Percentiles rank a stretch among this genome's conserved stretches.
Conservation (phyloP, 306 rosid genomes). For the Malus sieversii region DNA sequence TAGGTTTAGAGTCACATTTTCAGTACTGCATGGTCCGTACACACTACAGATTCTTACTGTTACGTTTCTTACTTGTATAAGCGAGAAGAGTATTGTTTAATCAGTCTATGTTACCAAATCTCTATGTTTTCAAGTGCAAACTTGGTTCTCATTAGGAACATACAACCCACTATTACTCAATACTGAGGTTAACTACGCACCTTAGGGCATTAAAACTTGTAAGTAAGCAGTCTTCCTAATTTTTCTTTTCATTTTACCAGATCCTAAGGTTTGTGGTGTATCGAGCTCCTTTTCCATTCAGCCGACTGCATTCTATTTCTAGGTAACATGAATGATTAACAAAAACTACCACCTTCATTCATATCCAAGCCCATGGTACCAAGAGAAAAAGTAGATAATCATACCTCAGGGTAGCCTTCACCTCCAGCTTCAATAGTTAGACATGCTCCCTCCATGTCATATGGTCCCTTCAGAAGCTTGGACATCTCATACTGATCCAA, state of each 20-base stretch:
- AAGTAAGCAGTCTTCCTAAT: background rate
- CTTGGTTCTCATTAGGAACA: background rate
- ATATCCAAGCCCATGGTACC: background rate
- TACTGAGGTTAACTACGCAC: background rate
- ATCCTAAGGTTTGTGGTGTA: background rate
- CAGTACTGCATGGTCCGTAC: background rate
- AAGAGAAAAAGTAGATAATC: slow-evolving; percentile 21
- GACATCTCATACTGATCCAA: slow-evolving; percentile 66
- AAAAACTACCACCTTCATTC: background rate
- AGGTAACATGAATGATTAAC: background rate
- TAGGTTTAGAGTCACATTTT: background rate
- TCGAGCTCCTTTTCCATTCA: background rate
- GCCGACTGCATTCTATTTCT: background rate
- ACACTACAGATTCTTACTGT: background rate
- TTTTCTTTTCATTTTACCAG: background rate
- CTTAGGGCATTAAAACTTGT: background rate
- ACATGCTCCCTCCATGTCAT: slow-evolving; percentile 75
- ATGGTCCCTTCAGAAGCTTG: slow-evolving; percentile 74
- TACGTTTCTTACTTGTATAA: background rate
- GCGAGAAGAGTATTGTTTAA: background rate
- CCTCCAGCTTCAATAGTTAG: slow-evolving; percentile 50
- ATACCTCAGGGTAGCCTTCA: slow-evolving; percentile 51
- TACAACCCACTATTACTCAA: background rate
- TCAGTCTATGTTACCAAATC: background rate
- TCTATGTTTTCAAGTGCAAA: background rate